A percentile compares a stretch with the other conserved stretches of the same genome.
phyloP scores from a whole-genome alignment of 2,329 filamentous ascomycete species.

The Colletotrichum eremochloae region DNA sequence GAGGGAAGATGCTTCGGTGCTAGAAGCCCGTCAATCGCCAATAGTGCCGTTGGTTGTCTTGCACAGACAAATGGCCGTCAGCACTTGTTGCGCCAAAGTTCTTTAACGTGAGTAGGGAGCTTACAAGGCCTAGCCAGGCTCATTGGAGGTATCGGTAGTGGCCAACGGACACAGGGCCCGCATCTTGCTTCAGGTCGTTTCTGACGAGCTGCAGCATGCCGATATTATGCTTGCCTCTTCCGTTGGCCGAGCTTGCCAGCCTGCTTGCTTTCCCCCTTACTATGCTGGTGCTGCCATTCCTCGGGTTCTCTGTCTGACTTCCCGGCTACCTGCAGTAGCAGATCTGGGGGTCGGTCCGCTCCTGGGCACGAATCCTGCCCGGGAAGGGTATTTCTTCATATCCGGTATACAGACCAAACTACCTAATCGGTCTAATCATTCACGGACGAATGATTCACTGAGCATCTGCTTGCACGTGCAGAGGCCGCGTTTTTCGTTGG shows the following conservation, averaged over 20 bases:
- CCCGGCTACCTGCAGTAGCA: slow-evolving; percentile 37
- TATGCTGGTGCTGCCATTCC: background rate
- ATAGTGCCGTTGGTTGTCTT: background rate
- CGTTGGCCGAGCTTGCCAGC: slow-evolving; percentile 6
- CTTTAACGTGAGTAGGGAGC: background rate
- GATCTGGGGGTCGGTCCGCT: slow-evolving; percentile 36
- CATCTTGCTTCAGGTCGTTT: slow-evolving; percentile 2
- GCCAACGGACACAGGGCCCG: background rate
- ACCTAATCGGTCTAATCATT: background rate
- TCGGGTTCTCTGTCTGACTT: background rate
- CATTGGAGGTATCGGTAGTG: background rate
- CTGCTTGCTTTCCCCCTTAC: background rate
- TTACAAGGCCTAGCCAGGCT: too few relatives aligned
- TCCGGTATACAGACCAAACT: background rate
- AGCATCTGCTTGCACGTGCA: background rate
- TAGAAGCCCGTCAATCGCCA: slow-evolving; percentile 6
- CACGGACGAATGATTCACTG: background rate
- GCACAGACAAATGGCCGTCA: slow-evolving; percentile 8
- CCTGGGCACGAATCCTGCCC: background rate
- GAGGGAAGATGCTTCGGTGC: slow-evolving; percentile 5
- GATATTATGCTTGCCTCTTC: slow-evolving; percentile 1
- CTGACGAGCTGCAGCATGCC: slow-evolving; percentile 28
- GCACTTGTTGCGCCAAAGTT: background rate
- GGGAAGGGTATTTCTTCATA: background rate
- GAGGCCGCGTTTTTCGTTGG: background rate